Evolutionary conservation across 177 flowering plant genomes (phyloP), one percentile per base, ranked within the genome.

Genomic region (Vitis hybrid): DNA sequence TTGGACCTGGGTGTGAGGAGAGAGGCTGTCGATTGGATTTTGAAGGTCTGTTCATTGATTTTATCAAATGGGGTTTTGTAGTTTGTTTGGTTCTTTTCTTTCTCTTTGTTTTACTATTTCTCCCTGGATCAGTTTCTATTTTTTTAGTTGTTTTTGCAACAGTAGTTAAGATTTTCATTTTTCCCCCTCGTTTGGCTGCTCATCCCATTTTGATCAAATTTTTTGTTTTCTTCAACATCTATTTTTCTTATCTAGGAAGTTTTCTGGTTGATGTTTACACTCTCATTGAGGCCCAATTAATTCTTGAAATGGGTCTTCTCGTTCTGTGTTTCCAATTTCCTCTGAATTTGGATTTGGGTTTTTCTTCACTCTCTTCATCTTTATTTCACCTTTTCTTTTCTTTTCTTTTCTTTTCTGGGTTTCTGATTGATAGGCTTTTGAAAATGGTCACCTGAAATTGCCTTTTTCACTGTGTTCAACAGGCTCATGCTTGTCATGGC

Each of bases 21-120:
- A 51, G 74, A 77, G 52, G 86, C 86, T 70, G 64, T 84, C 74
- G 88, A 84, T 76, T 86, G 88, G 91, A 83, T 87, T 78, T 69
- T 52, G 50, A 87, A 86, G 91, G 91, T 87, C 51, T 39, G 80
- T 61, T 61, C 48, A 14, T 51, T 51, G 12, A 53, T 55, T 45
- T 16, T 20, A 11, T 63, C 62, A 62, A 49, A 13, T 52, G 61
- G 49, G 55, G 60, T 57, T 29, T 55, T 65, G 22, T 74, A 65
- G 69, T 22, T 33, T 64, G 48, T 65, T 55, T 71, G 60, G 67
- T 71, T 64, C 5, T 10, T 26, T 26, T 52, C 16, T 48, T 11
- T 1, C 12, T 59, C 72, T 18, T 72, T 33, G 53, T 52, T 60
- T 18, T 39, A 39, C 48, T 8, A 8, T 39, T 39, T 51, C 5